Evolutionary conservation across 768 basidiomycete genomes (phyloP).

Genomic region (Leucocoprinus birnbaumii): DNA sequence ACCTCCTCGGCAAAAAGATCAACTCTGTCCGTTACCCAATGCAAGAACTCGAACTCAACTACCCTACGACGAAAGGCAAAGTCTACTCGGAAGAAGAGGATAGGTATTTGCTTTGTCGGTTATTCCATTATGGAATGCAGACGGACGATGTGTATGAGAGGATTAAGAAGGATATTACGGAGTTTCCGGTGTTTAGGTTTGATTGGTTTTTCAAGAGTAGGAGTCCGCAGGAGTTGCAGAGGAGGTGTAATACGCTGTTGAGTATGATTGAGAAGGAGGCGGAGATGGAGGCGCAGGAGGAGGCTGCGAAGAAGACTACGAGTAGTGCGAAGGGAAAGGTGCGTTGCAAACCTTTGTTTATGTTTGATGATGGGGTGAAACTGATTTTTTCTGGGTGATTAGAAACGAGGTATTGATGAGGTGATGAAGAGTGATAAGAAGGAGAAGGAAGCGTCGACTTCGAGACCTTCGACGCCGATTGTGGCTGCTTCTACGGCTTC

Average conservation of each 20-base stretch:
- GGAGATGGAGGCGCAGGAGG: constrained; percentile 63
- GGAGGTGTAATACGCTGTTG: constrained; percentile 84
- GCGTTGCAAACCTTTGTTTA: constrained; percentile 14
- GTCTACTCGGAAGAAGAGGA: constrained; percentile 97
- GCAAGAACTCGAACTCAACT: constrained; percentile 95
- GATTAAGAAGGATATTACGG: constrained; percentile 94
- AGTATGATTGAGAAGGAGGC: constrained; percentile 94
- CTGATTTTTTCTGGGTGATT: constrained; percentile 12
- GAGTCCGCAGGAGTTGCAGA: constrained; percentile 82
- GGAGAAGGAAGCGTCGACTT: constrained; percentile 29
- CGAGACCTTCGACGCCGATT: constrained; percentile 58
- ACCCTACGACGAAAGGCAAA: constrained; percentile 95
- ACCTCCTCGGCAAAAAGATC: constrained; percentile 81
- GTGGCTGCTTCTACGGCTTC: constrained; percentile 36
- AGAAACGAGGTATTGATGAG: constrained; percentile 77
- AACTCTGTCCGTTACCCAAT: constrained; percentile 83
- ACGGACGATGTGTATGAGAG: constrained; percentile 88
- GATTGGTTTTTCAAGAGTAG: constrained; percentile 99
- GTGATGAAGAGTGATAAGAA: constrained; percentile 47
- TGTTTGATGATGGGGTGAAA: neutral
- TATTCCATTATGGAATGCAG: constrained; percentile 89
- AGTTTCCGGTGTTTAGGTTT: constrained; percentile 96
- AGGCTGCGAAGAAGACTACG: constrained; percentile 58
- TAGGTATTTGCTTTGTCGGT: constrained; percentile 85
- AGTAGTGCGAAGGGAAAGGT: constrained; percentile 77